Percentiles rank a stretch among this genome's conserved stretches.
Conservation (phyloP, 495 filamentous ascomycete genomes). For the Penicillium argentinense region DNA sequence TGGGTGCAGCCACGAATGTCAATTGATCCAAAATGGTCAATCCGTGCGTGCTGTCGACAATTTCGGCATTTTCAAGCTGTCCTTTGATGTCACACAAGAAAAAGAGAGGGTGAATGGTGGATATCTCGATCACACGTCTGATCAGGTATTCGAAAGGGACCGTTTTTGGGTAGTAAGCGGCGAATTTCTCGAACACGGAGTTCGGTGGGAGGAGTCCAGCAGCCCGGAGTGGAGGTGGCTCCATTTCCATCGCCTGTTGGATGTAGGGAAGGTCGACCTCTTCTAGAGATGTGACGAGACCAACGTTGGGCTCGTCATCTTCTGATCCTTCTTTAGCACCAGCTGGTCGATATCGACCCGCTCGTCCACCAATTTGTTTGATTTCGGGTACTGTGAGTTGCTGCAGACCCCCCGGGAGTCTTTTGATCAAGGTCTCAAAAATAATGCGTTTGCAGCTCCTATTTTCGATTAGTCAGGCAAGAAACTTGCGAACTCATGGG, state of each 20-base stretch:
- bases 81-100: conserved; percentile 65
- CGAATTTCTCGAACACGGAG: conserved; percentile 65
- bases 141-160: conserved; percentile 79
- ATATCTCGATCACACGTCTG: conserved; percentile 65
- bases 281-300: conserved; percentile 81
- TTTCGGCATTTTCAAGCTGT: conserved; percentile 62
- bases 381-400: conserved; percentile 70
- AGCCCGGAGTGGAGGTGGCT: conserved; percentile 64
- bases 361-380: conserved; percentile 93
- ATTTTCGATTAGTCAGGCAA: conserved; percentile 7
- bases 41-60: conserved; percentile 62
- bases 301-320: conserved; percentile 48
- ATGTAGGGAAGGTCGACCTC: conserved; percentile 65
- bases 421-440: conserved; percentile 76
- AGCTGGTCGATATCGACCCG: conserved; percentile 84
- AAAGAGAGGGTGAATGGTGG: conserved; percentile 61
- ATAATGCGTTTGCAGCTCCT: conserved; percentile 87
- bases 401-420: conserved; percentile 48
- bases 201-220: conserved; percentile 76
- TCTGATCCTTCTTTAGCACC: conserved; percentile 32
- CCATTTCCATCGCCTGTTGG: conserved; percentile 55
- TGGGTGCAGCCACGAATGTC: conserved; percentile 71
- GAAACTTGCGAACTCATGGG: not conserved
- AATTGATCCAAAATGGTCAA: conserved; percentile 71
- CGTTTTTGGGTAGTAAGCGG: conserved; percentile 71